phyloP scores from a whole-genome alignment of 2,329 filamentous ascomycete genomes.

The Fusarium temperatum region DNA sequence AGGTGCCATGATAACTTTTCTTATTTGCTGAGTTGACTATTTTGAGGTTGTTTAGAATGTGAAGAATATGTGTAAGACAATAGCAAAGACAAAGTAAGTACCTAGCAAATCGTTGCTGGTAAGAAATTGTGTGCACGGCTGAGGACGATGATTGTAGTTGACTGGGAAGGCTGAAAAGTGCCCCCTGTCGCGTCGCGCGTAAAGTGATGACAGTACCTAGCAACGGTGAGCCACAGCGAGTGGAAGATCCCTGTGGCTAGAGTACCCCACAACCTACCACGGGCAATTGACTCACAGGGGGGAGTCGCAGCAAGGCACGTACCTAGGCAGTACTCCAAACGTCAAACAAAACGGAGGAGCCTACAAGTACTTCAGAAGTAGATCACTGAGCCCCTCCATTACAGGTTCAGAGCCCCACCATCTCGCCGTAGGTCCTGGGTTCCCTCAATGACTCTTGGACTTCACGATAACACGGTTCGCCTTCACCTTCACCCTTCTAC shows the following conservation, averaged over 20 bases:
- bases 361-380: neutral
- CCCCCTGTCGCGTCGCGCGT: slow-evolving; percentile 49
- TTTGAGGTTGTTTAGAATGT: neutral
- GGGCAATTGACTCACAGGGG: slow-evolving; percentile 32
- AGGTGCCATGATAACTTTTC: slow-evolving; percentile 46
- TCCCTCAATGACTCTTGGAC: slow-evolving; percentile 38
- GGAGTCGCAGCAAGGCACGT: neutral
- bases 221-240: slow-evolving; percentile 22
- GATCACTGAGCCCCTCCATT: slow-evolving; percentile 30
- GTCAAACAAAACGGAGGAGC: no score
- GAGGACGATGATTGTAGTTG: slow-evolving; percentile 25
- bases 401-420: slow-evolving; percentile 24
- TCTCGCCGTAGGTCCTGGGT: slow-evolving; percentile 5
- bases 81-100: neutral
- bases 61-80: neutral
- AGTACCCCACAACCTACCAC: slow-evolving; percentile 6
- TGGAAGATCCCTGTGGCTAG: slow-evolving; percentile 23
- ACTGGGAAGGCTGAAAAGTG: slow-evolving; percentile 45
- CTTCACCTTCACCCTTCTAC: slow-evolving; percentile 21
- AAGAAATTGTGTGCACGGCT: slow-evolving; percentile 32
- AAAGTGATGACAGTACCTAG: slow-evolving; percentile 42
- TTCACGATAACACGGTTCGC: slow-evolving; percentile 37
- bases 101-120: slow-evolving; percentile 9
- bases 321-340: neutral
- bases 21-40: neutral